phyloP scores from a whole-genome alignment of 768 basidiomycete species.

The Russula lepida region DNA sequence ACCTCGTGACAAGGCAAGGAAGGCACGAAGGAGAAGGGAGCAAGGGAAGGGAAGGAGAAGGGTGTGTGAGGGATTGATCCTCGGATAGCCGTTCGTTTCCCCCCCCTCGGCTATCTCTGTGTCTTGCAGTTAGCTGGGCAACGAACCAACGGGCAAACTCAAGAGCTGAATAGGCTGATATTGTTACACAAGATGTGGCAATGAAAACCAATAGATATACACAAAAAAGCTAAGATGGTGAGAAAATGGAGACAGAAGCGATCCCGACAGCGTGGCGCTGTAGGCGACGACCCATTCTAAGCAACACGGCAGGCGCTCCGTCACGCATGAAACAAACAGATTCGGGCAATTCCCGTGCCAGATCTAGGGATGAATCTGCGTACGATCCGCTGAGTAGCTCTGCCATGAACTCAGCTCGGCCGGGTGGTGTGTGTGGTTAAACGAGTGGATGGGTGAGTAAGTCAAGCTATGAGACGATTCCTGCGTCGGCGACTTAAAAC shows the following conservation, averaged over 20 bases:
- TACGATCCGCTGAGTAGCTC: constrained; percentile 55
- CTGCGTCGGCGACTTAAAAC: constrained; percentile 20
- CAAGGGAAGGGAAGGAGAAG: not conserved
- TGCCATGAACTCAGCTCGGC: constrained; percentile 55
- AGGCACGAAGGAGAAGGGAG: not conserved
- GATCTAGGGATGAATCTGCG: constrained; percentile 49
- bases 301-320: constrained; percentile 19
- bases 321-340: constrained; percentile 15
- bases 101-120: not conserved
- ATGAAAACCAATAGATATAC: constrained; percentile 16
- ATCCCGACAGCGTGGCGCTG: constrained; percentile 10
- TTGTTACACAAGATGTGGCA: constrained; percentile 17
- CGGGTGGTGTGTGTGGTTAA: constrained; percentile 9
- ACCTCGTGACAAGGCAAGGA: constrained; percentile 1
- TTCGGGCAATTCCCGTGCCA: constrained; percentile 12
- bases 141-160: not conserved
- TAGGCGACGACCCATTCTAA: constrained; percentile 15
- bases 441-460: constrained; percentile 22
- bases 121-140: not conserved
- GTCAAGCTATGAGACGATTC: constrained; percentile 18
- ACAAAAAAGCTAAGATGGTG: constrained; percentile 8
- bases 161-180: constrained; percentile 15
- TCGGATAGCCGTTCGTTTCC: not conserved
- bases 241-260: constrained; percentile 5
- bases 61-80: not conserved